These are phyloP conservation scores for Conticribra weissflogii DNA, from an alignment of 108 stramenopile species.

Conservation along the genomic window DNA sequence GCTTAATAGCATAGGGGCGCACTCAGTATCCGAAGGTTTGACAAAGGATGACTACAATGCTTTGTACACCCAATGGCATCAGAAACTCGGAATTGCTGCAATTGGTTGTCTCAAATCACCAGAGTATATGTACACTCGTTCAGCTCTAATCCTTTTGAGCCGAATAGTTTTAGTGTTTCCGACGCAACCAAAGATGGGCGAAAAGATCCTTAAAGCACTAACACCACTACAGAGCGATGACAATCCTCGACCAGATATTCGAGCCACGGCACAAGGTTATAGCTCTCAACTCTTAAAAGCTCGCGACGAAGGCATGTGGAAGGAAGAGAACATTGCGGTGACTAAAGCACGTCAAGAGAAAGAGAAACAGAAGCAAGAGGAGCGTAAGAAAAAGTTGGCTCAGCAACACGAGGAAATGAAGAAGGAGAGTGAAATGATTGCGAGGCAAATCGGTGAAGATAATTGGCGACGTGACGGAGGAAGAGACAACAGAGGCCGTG, in stretches of 20 bases:
- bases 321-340: constrained; percentile 73
- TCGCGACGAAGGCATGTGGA: constrained; percentile 85
- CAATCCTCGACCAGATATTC: constrained; percentile 76
- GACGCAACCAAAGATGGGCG: constrained; percentile 71
- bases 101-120: constrained; percentile 76
- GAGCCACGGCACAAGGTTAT: constrained; percentile 81
- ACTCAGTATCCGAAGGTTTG: constrained; percentile 34
- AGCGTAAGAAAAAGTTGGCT: constrained; percentile 67
- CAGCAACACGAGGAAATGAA: constrained; percentile 71
- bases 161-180: constrained; percentile 80
- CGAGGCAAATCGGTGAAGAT: constrained; percentile 57
- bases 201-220: constrained; percentile 65
- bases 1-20: constrained; percentile 36
- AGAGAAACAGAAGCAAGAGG: constrained; percentile 67
- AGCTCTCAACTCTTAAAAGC: constrained; percentile 73
- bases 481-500: constrained; percentile 33
- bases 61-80: constrained; percentile 83
- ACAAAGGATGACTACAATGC: constrained; percentile 60
- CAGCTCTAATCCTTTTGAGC: constrained; percentile 76
- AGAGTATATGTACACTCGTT: constrained; percentile 87
- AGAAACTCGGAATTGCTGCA: constrained; percentile 62
- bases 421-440: constrained; percentile 70
- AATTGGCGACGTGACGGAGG: constrained; percentile 37
- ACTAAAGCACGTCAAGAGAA: constrained; percentile 69
- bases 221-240: constrained; percentile 67